Conservation (phyloP, 2,329 filamentous ascomycete genomes). For the Aspergillus puulaauensis region DNA sequence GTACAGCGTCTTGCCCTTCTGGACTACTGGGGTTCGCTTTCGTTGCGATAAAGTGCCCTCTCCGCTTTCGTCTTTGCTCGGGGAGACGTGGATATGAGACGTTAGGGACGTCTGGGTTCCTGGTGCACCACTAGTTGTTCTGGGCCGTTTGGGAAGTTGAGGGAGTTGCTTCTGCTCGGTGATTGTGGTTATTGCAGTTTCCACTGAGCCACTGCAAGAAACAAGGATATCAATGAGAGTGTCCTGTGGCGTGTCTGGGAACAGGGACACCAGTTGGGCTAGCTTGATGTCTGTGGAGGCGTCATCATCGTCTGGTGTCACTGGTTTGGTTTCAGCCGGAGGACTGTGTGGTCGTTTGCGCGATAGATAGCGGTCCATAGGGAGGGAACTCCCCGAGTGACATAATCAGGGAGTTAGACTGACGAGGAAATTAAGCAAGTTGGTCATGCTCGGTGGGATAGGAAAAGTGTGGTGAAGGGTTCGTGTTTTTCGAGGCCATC, state of each 20-base stretch:
- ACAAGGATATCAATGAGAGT: slow-evolving; percentile 76
- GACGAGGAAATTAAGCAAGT: background rate
- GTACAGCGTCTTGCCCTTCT: slow-evolving; percentile 79
- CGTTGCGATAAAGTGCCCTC: slow-evolving; percentile 30
- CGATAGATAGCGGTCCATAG: slow-evolving; percentile 44
- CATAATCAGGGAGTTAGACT: background rate
- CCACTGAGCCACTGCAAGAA: slow-evolving; percentile 73
- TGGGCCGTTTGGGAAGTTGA: slow-evolving; percentile 16
- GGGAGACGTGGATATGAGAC: slow-evolving; percentile 43
- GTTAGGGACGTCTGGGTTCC: slow-evolving; percentile 66
- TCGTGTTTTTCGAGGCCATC: background rate
- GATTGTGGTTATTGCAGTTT: slow-evolving; percentile 62
- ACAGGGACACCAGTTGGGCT: slow-evolving; percentile 75
- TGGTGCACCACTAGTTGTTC: slow-evolving; percentile 22
- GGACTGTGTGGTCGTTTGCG: slow-evolving; percentile 34
- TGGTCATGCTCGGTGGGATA: background rate
- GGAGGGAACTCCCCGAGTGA: slow-evolving; percentile 21
- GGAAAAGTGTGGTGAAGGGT: background rate
- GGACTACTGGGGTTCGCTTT: slow-evolving; percentile 46
- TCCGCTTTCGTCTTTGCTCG: slow-evolving; percentile 25
- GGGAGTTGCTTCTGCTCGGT: slow-evolving; percentile 18
- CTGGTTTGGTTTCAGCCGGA: background rate
- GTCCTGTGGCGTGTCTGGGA: slow-evolving; percentile 63
- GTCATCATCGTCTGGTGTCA: slow-evolving; percentile 32
- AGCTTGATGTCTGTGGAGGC: slow-evolving; percentile 90